Evolutionary conservation across 2,329 filamentous ascomycete species (phyloP).

Genomic region (Lecanicillium sp.): DNA sequence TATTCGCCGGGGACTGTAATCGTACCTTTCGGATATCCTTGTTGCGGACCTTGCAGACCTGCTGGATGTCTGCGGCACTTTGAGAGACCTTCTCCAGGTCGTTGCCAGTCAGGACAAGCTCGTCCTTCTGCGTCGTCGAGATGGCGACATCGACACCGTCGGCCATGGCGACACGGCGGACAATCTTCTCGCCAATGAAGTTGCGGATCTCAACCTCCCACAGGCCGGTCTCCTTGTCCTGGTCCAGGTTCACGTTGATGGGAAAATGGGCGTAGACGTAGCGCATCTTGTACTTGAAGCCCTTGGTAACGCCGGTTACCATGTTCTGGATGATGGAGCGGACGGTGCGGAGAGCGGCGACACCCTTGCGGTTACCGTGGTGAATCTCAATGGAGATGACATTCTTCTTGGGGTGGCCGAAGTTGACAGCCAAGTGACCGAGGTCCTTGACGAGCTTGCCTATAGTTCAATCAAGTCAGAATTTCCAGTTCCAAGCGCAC

Average conservation of each 20-base stretch:
- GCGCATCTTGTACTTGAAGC: constrained; percentile 99
- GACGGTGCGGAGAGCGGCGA: constrained; percentile 96
- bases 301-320: constrained; percentile 96
- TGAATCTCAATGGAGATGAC: constrained; percentile 96
- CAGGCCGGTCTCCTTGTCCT: constrained; percentile 84
- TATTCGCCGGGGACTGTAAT: no score
- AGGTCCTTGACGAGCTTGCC: constrained; percentile 97
- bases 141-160: constrained; percentile 83
- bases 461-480: constrained; percentile 25
- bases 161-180: constrained; percentile 85
- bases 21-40: constrained; percentile 99
- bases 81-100: constrained; percentile 96
- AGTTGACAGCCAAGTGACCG: constrained; percentile 92
- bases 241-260: constrained; percentile 99
- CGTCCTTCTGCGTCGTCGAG: constrained; percentile 93
- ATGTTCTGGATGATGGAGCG: constrained; percentile 98
- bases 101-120: constrained; percentile 90
- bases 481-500: not conserved
- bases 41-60: constrained; percentile 99
- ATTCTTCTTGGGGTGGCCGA: constrained; percentile 78
- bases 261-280: constrained; percentile 99
- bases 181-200: constrained; percentile 99
- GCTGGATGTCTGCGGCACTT: constrained; percentile 97
- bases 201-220: constrained; percentile 97
- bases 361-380: constrained; percentile 96